phyloP scores from a whole-genome alignment of 495 filamentous ascomycete genomes.

The Tuber microsphaerosporum region DNA sequence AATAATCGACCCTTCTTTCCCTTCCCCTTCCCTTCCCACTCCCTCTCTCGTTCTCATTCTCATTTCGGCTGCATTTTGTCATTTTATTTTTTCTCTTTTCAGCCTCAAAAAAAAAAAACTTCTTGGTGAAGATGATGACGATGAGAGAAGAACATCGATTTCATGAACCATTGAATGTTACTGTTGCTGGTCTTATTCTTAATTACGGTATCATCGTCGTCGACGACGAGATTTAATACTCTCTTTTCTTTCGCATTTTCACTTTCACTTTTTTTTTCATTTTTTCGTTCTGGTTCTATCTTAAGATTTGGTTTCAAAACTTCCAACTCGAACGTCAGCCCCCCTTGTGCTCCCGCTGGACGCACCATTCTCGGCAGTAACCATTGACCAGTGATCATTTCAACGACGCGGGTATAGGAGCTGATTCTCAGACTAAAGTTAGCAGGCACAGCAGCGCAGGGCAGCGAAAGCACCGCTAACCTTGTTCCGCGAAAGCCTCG shows the following conservation, averaged over 20 bases:
- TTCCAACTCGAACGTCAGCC: background rate
- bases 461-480: background rate
- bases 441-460: background rate
- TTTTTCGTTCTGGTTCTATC: background rate
- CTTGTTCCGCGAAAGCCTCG: background rate
- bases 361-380: background rate
- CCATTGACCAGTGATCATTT: background rate
- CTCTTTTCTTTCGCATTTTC: background rate
- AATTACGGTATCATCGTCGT: background rate
- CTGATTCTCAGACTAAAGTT: background rate
- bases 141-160: background rate
- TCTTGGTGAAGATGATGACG: background rate
- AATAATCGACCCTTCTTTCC: slow-evolving; percentile 2
- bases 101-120: background rate
- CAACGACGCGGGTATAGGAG: background rate
- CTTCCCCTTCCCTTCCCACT: slow-evolving; percentile 6
- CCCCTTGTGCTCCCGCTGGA: background rate
- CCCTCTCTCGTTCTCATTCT: slow-evolving; percentile 5
- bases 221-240: background rate
- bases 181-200: background rate
- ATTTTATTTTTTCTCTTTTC: background rate
- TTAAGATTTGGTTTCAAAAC: background rate
- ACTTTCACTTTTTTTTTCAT: background rate
- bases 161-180: background rate
- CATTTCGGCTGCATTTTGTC: slow-evolving; percentile 4